phyloP scores from a whole-genome alignment of 2,329 filamentous ascomycete species.

The Coniochaeta ligniaria region DNA sequence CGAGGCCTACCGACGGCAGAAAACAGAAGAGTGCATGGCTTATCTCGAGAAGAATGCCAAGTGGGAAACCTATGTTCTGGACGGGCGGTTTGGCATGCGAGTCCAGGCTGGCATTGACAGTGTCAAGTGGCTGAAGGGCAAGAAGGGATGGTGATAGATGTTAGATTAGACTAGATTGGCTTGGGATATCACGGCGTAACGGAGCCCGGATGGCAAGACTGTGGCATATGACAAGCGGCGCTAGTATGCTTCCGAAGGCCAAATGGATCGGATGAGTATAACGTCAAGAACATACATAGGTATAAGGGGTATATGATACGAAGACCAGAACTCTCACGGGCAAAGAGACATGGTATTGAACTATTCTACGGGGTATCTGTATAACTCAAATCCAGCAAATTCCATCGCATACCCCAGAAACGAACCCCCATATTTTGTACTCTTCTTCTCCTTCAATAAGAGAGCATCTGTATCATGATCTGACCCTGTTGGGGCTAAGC shows the following conservation, averaged over 20 bases:
- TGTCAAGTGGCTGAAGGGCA: slow-evolving; percentile 40
- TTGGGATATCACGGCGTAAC: not conserved
- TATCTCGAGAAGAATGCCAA: slow-evolving; percentile 60
- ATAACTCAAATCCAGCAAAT: not conserved
- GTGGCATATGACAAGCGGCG: not conserved
- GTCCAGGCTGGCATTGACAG: slow-evolving; percentile 64
- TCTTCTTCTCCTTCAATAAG: not conserved
- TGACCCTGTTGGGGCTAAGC: no score
- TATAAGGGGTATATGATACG: not conserved
- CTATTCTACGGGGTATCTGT: not conserved
- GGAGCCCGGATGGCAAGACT: not conserved
- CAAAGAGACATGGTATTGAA: not conserved
- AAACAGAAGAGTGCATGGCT: slow-evolving; percentile 53
- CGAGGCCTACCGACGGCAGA: slow-evolving; percentile 32
- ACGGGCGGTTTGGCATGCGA: slow-evolving; percentile 67
- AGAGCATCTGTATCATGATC: no score
- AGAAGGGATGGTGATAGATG: slow-evolving; percentile 15
- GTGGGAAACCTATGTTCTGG: slow-evolving; percentile 68
- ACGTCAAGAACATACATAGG: not conserved
- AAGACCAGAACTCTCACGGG: not conserved
- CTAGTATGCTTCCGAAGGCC: not conserved
- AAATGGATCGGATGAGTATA: not conserved
- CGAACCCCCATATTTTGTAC: not conserved
- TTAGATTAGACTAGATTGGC: not conserved
- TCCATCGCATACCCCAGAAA: not conserved